phyloP scores from a whole-genome alignment of 2,329 filamentous ascomycete genomes.

The Cyphellophora attinorum region DNA sequence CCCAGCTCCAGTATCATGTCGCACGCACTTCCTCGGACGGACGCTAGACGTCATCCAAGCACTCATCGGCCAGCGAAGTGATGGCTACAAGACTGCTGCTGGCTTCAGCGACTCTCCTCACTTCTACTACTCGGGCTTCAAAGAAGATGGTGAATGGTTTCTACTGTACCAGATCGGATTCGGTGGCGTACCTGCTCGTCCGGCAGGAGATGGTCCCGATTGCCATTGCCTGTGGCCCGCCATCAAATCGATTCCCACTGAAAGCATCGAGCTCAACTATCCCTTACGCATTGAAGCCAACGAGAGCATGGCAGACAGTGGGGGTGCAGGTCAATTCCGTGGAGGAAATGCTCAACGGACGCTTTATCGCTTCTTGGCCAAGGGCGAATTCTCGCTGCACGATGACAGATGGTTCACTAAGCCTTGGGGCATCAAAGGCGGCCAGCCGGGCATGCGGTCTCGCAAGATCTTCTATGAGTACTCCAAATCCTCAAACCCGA shows the following conservation, averaged over 20 bases:
- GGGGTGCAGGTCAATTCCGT: constrained; percentile 37
- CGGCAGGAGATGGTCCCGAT: constrained; percentile 38
- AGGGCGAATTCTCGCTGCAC: constrained; percentile 38
- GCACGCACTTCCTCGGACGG: constrained; percentile 39
- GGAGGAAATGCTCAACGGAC: constrained; percentile 42
- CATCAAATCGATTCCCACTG: constrained; percentile 41
- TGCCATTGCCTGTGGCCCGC: constrained; percentile 43
- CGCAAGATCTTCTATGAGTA: constrained; percentile 34
- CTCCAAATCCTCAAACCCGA: constrained; percentile 23
- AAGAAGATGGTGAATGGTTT: constrained; percentile 38
- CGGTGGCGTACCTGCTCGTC: constrained; percentile 38
- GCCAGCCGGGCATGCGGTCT: constrained; percentile 34
- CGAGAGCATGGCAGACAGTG: constrained; percentile 38
- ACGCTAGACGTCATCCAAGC: constrained; percentile 42
- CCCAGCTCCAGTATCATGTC: constrained; percentile 37
- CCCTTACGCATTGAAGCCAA: constrained; percentile 40
- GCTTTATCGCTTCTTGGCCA: constrained; percentile 35
- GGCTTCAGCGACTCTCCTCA: constrained; percentile 43
- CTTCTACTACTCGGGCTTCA: constrained; percentile 42
- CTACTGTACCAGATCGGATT: constrained; percentile 43
- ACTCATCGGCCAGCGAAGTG: constrained; percentile 38
- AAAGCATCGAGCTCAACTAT: constrained; percentile 40
- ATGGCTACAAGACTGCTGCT: constrained; percentile 37
- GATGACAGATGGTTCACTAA: constrained; percentile 42
- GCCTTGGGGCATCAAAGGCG: constrained; percentile 40